A percentile compares a stretch with the other conserved stretches of the same genome.
Evolutionary conservation across 495 filamentous ascomycete species (phyloP).

Genomic region (Darksidea phi): DNA sequence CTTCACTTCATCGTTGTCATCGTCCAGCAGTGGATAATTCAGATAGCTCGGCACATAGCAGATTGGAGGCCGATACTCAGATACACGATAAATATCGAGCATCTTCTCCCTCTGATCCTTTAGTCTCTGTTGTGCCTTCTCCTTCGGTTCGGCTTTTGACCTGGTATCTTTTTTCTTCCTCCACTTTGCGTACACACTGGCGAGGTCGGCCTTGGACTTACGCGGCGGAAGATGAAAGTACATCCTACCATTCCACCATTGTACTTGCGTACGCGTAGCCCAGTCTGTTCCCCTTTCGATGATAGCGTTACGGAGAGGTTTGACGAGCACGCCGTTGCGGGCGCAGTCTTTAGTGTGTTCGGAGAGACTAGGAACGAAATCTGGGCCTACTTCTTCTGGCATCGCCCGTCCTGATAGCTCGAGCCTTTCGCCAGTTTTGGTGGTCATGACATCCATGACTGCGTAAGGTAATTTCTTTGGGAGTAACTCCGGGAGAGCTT

Average conservation of each 20-base stretch:
- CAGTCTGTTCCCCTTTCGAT: conserved; percentile 17
- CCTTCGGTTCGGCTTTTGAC: not conserved
- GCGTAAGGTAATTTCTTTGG: conserved; percentile 20
- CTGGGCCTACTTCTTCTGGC: conserved; percentile 1
- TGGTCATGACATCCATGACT: conserved; percentile 25
- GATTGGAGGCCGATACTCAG: conserved; percentile 17
- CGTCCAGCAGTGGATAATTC: conserved; percentile 5
- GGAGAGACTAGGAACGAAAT: conserved; percentile 18
- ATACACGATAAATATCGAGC: conserved; percentile 8
- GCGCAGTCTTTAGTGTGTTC: not conserved
- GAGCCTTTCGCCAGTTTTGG: conserved; percentile 7
- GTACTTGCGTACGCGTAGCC: conserved; percentile 16
- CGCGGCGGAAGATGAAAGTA: conserved; percentile 13
- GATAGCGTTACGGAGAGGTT: conserved; percentile 12
- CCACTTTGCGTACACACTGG: conserved; percentile 12
- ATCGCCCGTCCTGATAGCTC: conserved; percentile 22
- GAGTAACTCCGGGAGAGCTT: not conserved
- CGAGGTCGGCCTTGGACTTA: not conserved
- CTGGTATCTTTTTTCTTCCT: not conserved
- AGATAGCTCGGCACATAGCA: conserved; percentile 24
- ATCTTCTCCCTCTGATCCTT: conserved; percentile 21
- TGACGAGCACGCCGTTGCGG: conserved; percentile 19
- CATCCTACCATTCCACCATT: conserved; percentile 18
- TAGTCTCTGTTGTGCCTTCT: not conserved
- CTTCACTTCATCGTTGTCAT: not conserved